Evolutionary conservation across 768 basidiomycete species (phyloP), one percentile per base, ranked within the genome.

Genomic region (Naematelia encephala): DNA sequence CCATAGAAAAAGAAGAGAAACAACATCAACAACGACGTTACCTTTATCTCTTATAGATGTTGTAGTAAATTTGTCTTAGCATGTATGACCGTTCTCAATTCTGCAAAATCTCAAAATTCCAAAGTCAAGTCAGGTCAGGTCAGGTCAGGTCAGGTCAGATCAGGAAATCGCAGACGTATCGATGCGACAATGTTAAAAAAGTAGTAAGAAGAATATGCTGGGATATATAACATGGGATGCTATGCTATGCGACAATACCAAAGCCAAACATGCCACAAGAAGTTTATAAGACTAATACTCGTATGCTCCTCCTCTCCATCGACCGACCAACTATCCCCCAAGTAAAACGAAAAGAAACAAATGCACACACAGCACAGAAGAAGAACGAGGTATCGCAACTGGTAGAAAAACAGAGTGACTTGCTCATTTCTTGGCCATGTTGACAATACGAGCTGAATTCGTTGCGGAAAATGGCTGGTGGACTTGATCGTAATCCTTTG

Each of bases 401-500:
- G 12, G 51, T n/a, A n/a, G 27, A 28, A n/a, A n/a, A 30, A 19
- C 22, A 28, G n/a, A 28, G n/a, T 16, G 26, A 44, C 28, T 12
- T 16, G 21, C 25, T 45, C 21, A 19, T 8, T 48, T 56, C 3
- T 43, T 58, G 22, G 52, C 63, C 23, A 59, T 46, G 56, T 67
- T 67, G 56, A 70, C 52, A 12, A 61, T 30, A n/a, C 68, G 55
- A 10, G 63, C 60, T 26, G 60, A 56, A 45, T 53, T 55, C 5
- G 54, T 54, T 30, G 53, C 53, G 21, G 66, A 64, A 54, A 68
- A 62, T 5, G 61, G 63, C 27, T 51, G 62, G 51, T 68, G 71
- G 21, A 60, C 26, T 4, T 43, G 44, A 48, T 75, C 72, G 59
- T 71, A 76, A 47, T 78, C 62, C 57, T 75, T 74, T 34, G 72